Conservation (phyloP, 2,329 filamentous ascomycete genomes). For the Botrytis deweyae region DNA sequence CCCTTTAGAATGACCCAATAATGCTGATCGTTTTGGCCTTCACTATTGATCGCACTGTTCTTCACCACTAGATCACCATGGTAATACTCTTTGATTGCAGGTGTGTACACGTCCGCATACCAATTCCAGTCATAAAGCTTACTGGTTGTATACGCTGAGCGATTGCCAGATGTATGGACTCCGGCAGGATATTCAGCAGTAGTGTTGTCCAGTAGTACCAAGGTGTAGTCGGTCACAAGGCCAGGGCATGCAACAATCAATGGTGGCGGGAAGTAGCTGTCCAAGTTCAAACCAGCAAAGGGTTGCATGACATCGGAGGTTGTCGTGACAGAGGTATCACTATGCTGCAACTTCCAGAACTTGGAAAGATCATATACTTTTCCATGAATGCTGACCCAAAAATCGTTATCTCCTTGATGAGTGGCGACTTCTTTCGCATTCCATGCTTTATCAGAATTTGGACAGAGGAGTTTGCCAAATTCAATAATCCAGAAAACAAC, state of each 20-base stretch:
- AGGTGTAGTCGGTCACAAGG: conserved; percentile 60
- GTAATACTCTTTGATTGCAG: conserved; percentile 80
- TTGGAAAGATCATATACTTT: conserved; percentile 89
- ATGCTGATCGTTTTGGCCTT: conserved; percentile 67
- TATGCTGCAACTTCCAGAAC: conserved; percentile 84
- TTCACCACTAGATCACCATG: conserved; percentile 82
- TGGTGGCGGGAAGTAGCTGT: conserved; percentile 82
- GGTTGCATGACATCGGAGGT: conserved; percentile 66
- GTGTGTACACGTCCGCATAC: conserved; percentile 74
- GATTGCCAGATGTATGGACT: conserved; percentile 68
- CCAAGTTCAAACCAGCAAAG: conserved; percentile 75
- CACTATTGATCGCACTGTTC: conserved; percentile 53
- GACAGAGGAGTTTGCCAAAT: conserved; percentile 83
- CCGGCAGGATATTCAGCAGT: conserved; percentile 55
- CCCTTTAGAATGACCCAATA: conserved; percentile 78
- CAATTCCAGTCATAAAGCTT: conserved; percentile 65
- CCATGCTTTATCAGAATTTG: conserved; percentile 91
- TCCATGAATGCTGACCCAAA: conserved; percentile 83
- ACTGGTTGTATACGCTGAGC: conserved; percentile 55
- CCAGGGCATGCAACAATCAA: conserved; percentile 72
- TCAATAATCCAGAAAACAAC: conserved; percentile 91
- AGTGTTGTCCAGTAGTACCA: conserved; percentile 62
- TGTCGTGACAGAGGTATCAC: conserved; percentile 65
- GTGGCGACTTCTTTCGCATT: conserved; percentile 63
- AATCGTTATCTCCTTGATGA: conserved; percentile 74